Evolutionary conservation across 768 basidiomycete genomes (phyloP), one percentile per base, ranked within the genome.

Genomic region (Kwoniella bestiolae): DNA sequence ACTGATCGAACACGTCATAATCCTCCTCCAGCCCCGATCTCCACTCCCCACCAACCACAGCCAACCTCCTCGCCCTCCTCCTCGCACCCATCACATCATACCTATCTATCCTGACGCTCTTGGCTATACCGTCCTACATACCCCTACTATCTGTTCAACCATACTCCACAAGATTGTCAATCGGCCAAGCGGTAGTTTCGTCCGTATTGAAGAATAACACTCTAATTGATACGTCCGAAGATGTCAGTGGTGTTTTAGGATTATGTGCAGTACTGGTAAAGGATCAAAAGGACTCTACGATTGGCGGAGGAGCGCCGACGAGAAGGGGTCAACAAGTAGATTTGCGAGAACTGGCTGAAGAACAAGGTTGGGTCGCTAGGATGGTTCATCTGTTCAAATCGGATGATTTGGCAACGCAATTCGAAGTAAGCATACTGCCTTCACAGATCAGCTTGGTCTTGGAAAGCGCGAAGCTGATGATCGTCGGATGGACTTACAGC

Each of bases 361-460:
- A 99, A 80, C 96, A 99, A 75, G 96, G 96, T 0, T 99, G 96
- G 96, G 88, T 97, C 16, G 95, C 96, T 44, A 84, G 95, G 68
- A 97, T 98, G 92, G 91, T 98, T 2, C 96, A 99, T 83, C 80
- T 98, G 32, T 96, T 98, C 87, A 84, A 89, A 23, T 86, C 91
- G 0, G 92, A 96, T 56, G 90, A 91, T 28, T 80, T 97, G 69
- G 90, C 86, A 71, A 86, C 89, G 14, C 96, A 99, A 75, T 95
- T 93, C 70, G 90, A 94, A 86, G 94, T 91, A 65, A 28, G 87
- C 78, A 8, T n/a, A 0, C 16, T 63, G 52, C 47, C 25, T 18
- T 26, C n/a, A 55, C 26, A 9, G 16, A 23, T 28, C 45, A 47
- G 3, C n/a, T n/a, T n/a, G n/a, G 46, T 47, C 11, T n/a, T 12